Evolutionary conservation across 1,284 basidiomycete species (phyloP), one percentile per base, ranked within the genome.

Genomic region (Rhodofomes roseus): DNA sequence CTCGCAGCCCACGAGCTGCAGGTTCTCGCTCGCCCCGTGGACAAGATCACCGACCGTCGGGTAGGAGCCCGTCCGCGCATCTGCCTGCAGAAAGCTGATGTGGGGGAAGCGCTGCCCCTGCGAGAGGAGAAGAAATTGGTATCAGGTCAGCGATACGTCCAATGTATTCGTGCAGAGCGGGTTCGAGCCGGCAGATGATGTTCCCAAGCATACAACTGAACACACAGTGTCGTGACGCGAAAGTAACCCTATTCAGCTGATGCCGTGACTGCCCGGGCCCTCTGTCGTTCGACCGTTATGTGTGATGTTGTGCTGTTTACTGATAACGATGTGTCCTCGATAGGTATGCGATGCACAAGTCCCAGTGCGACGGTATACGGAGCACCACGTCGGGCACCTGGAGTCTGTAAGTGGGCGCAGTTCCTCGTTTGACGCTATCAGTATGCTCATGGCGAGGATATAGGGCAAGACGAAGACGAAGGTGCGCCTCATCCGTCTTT

Each of bases 341-440:
- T 59, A 87, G 85, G 43, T 92, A 89, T 68, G 85, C 89, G 0
- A 84, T 86, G 68, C 81, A 83, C 57, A 89, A 87, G 62, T 92
- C 95, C 71, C 80, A 82, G 43, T 79, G 89, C 60, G 89, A 94
- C 68, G 89, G 90, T 1, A 90, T 96, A 87, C 89, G 1, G 85
- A 85, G 65, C 89, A 92, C 63, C 85, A 92, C 68, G 93, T 97
- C 36, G 86, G 91, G 66, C 79, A 83, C 44, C 90, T 96, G n/a
- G 86, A 89, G 65, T 74, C 79, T 56, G 90, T 89, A 58, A 65
- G 70, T 60, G 65, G 71, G 31, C 31, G 31, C 31, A 5, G 31
- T 11, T 70, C 39, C 36, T 36, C 20, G 63, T 41, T 27, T 22
- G 40, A 23, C 57, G 65, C 27, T 44, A 14, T 40, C 37, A 22